phyloP scores from a whole-genome alignment of 225 moss, liverwort and hornwort genomes.

The Takakia lepidozioides region DNA sequence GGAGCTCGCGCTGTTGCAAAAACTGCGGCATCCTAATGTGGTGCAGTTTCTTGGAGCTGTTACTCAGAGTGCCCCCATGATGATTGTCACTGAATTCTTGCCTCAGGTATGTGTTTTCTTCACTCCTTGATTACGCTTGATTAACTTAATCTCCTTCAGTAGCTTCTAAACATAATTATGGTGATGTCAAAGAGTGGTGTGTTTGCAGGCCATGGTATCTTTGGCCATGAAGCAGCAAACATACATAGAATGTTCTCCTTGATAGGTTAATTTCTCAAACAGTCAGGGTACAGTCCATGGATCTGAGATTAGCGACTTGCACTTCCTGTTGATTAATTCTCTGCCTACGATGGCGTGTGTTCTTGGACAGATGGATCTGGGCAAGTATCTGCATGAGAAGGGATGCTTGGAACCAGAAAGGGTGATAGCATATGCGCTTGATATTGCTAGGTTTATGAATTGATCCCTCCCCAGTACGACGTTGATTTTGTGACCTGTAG shows the following conservation, averaged over 20 bases:
- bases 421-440: slow-evolving; percentile 60
- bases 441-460: slow-evolving; percentile 63
- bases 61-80: slow-evolving; percentile 87
- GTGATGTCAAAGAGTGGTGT: no score
- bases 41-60: slow-evolving; percentile 94
- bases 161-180: no score
- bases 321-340: no score
- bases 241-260: no score
- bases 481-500: neutral
- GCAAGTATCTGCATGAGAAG: slow-evolving; percentile 31
- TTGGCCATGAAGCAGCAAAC: no score
- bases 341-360: no score
- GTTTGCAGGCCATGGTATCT: no score
- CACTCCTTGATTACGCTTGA: no score
- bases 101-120: slow-evolving; percentile 22
- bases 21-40: slow-evolving; percentile 82
- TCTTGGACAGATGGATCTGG: slow-evolving; percentile 46
- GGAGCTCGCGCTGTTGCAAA: slow-evolving; percentile 74
- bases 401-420: slow-evolving; percentile 63
- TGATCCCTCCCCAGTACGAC: neutral
- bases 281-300: no score
- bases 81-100: slow-evolving; percentile 88
- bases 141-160: no score
- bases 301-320: no score
- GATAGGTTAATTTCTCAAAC: no score